Evolutionary conservation across 768 basidiomycete species (phyloP).

Genomic region (Pisolithus orientalis): DNA sequence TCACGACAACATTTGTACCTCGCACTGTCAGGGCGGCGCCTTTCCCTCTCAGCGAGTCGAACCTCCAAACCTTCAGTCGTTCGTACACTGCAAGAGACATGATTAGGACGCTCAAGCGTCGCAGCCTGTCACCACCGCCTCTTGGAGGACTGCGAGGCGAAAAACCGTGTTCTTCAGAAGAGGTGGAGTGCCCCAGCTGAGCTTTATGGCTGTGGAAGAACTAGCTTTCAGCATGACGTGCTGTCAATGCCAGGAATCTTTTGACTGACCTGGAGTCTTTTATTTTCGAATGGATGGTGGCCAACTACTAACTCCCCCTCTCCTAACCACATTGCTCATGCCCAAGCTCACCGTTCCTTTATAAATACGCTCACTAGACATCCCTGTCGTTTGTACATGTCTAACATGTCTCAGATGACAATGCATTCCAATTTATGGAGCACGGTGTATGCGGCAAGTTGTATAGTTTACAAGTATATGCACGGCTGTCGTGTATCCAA

Average conservation of each 20-base stretch:
- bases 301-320: background rate
- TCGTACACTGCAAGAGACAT: slow-evolving; percentile 56
- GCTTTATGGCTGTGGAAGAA: slow-evolving; percentile 41
- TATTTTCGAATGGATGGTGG: background rate
- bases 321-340: background rate
- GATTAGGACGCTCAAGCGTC: slow-evolving; percentile 57
- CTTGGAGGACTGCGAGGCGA: slow-evolving; percentile 6
- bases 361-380: background rate
- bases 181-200: slow-evolving; percentile 64
- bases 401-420: background rate
- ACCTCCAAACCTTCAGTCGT: slow-evolving; percentile 48
- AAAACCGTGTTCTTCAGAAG: slow-evolving; percentile 36
- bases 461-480: too few relatives aligned
- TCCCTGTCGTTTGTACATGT: background rate
- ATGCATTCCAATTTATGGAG: too few relatives aligned
- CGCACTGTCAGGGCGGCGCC: slow-evolving; percentile 37
- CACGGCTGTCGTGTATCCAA: too few relatives aligned
- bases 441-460: too few relatives aligned
- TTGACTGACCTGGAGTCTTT: slow-evolving; percentile 23
- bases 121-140: slow-evolving; percentile 33
- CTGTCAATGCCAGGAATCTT: slow-evolving; percentile 56
- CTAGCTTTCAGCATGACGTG: slow-evolving; percentile 54
- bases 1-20: slow-evolving; percentile 45
- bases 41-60: slow-evolving; percentile 45
- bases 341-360: background rate